A percentile compares a stretch with the other conserved stretches of the same genome.
phyloP scores from a whole-genome alignment of 2,329 filamentous ascomycete genomes.

The Dactylellina sp. region DNA sequence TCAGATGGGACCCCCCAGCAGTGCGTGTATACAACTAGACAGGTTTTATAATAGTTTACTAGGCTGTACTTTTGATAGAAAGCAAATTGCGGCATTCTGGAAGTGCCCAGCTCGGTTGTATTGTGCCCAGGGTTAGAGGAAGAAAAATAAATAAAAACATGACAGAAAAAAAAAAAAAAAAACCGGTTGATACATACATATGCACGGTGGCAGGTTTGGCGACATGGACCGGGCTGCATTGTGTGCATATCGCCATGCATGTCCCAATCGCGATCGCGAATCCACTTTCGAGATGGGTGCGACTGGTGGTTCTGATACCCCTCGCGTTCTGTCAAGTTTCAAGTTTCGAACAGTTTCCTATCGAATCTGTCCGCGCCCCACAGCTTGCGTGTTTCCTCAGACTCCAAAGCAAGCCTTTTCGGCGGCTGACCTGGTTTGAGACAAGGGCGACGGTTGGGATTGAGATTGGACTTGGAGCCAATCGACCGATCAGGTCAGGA shows the following conservation, averaged over 20 bases:
- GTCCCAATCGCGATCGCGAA: conserved; percentile 19
- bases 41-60: too few relatives aligned
- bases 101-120: too few relatives aligned
- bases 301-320: conserved; percentile 13
- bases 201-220: not conserved
- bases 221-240: conserved; percentile 22
- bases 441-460: conserved; percentile 22
- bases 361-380: conserved; percentile 18
- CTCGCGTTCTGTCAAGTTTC: conserved; percentile 48
- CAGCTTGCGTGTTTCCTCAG: conserved; percentile 38
- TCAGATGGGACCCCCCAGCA: too few relatives aligned
- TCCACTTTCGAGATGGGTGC: not conserved
- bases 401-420: too few relatives aligned
- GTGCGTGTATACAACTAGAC: too few relatives aligned
- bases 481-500: conserved; percentile 36
- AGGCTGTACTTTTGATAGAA: too few relatives aligned
- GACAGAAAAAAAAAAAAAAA: conserved; percentile 1
- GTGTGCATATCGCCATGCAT: conserved; percentile 34
- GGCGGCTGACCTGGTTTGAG: conserved; percentile 12
- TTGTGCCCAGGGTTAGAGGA: not conserved
- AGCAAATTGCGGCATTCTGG: too few relatives aligned
- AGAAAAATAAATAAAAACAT: not conserved
- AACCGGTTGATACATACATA: conserved; percentile 38
- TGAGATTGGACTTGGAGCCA: conserved; percentile 8
- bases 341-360: conserved; percentile 18